A percentile compares a stretch with the other conserved stretches of the same genome.
phyloP scores from a whole-genome alignment of 805 yeast species.

The Candida taoyuanica region DNA sequence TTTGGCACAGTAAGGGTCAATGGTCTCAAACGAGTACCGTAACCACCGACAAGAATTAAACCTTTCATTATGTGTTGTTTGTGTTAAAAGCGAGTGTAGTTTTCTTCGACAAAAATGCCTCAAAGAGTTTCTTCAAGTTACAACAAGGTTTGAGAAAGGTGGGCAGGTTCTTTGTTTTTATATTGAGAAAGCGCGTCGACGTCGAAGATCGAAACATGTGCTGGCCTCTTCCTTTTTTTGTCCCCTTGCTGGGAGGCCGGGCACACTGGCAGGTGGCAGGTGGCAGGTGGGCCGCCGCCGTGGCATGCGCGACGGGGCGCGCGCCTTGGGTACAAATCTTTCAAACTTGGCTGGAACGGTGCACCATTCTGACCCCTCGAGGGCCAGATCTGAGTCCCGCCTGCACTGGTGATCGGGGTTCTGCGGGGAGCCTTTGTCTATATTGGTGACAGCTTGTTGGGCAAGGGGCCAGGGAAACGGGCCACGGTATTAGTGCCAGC shows the following conservation, averaged over 20 bases:
- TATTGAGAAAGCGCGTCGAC: neutral
- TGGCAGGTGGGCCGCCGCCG: neutral
- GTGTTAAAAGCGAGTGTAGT: slow-evolving; percentile 3
- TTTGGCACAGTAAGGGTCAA: slow-evolving; percentile 91
- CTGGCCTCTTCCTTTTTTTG: slow-evolving; percentile 3
- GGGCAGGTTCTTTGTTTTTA: neutral
- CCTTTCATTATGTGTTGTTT: slow-evolving; percentile 68
- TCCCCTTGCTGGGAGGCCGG: neutral
- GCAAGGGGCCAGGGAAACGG: too few species aligned
- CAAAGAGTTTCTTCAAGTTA: slow-evolving; percentile 10
- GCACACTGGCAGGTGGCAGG: too few species aligned
- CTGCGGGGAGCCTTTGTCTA: too few species aligned
- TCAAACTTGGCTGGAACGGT: too few species aligned
- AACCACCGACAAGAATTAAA: slow-evolving; percentile 97
- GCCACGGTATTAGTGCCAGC: too few species aligned
- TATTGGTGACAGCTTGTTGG: too few species aligned
- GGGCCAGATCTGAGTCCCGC: too few species aligned
- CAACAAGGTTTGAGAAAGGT: neutral
- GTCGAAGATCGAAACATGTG: neutral
- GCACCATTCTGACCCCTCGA: too few species aligned
- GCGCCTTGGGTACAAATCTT: too few species aligned
- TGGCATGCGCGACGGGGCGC: neutral
- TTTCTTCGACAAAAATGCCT: too few species aligned
- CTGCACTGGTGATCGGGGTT: too few species aligned
- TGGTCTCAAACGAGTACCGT: slow-evolving; percentile 99